A percentile compares a stretch with the other conserved stretches of the same genome.
Evolutionary conservation across 1,284 basidiomycete species (phyloP).

Genomic region (Cerioporus squamosus): DNA sequence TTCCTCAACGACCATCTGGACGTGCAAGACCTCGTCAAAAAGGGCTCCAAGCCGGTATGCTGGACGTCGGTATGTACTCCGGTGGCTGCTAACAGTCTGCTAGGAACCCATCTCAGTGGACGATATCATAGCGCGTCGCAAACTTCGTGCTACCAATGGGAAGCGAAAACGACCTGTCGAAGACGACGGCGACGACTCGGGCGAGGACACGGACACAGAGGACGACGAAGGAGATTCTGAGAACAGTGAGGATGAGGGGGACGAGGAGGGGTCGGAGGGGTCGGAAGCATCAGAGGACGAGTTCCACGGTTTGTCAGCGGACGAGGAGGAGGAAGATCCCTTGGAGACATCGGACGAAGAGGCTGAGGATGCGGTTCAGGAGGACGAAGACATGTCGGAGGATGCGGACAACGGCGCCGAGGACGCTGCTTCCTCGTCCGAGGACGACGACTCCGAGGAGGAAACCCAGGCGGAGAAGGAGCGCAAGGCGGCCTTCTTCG

Average conservation of each 20-base stretch:
- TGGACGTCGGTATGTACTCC: constrained; percentile 3
- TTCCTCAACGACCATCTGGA: constrained; percentile 46
- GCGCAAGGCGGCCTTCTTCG: constrained; percentile 87
- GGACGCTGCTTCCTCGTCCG: constrained; percentile 41
- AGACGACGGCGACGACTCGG: constrained; percentile 40
- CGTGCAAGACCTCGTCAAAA: constrained; percentile 59
- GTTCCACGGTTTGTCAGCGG: constrained; percentile 33
- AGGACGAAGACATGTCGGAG: constrained; percentile 42
- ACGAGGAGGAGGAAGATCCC: constrained; percentile 49
- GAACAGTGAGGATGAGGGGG: constrained; percentile 31
- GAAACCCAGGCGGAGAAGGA: constrained; percentile 77
- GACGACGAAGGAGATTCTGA: constrained; percentile 29
- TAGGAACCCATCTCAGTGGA: constrained; percentile 87
- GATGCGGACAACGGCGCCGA: constrained; percentile 42
- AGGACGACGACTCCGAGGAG: constrained; percentile 59
- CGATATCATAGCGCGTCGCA: constrained; percentile 85
- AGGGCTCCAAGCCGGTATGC: constrained; percentile 68
- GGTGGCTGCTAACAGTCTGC: constrained; percentile 11
- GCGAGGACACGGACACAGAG: constrained; percentile 46
- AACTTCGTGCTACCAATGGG: constrained; percentile 43
- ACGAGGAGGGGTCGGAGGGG: constrained; percentile 44
- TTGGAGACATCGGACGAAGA: constrained; percentile 52
- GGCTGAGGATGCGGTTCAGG: no score
- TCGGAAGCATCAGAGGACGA: constrained; percentile 49
- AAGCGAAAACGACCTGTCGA: constrained; percentile 62